Conservation (phyloP, 805 yeast genomes). For the Myxozyma vanderwaltii region DNA sequence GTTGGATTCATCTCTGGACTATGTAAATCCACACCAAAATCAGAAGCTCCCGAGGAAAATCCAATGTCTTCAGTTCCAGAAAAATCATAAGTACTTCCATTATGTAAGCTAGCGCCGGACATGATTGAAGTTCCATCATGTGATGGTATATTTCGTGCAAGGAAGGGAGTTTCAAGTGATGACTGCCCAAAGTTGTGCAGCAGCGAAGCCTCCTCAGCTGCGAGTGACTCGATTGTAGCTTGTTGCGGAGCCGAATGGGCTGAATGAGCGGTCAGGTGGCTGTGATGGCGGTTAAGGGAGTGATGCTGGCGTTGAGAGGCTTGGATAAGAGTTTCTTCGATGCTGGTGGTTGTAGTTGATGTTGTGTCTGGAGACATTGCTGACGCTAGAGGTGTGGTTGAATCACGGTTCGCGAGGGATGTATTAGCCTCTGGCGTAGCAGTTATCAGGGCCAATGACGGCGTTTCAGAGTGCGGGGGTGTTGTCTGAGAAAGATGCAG, state of each 20-base stretch:
- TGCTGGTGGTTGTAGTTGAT: neutral
- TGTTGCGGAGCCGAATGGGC: neutral
- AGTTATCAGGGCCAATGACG: neutral
- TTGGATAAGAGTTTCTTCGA: neutral
- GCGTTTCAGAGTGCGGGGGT: neutral
- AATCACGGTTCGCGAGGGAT: neutral
- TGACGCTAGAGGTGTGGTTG: neutral
- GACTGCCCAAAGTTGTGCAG: neutral
- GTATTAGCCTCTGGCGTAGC: neutral
- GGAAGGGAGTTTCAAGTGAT: neutral
- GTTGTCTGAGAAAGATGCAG: neutral
- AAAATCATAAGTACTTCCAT: conserved; percentile 20
- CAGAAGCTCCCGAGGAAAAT: conserved; percentile 33
- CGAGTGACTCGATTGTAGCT: conserved; percentile 9
- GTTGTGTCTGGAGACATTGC: conserved; percentile 1
- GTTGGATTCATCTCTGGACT: neutral
- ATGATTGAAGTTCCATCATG: neutral
- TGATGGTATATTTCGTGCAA: conserved; percentile 3
- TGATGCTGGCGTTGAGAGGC: neutral
- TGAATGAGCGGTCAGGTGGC: neutral
- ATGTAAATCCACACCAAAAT: conserved; percentile 13
- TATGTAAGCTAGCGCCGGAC: conserved; percentile 6
- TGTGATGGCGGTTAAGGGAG: neutral
- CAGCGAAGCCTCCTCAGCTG: conserved; percentile 6
- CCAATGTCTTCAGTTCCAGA: conserved; percentile 32